Evolutionary conservation across 306 rosid genomes (phyloP).

Genomic region (Fragaria vesca): DNA sequence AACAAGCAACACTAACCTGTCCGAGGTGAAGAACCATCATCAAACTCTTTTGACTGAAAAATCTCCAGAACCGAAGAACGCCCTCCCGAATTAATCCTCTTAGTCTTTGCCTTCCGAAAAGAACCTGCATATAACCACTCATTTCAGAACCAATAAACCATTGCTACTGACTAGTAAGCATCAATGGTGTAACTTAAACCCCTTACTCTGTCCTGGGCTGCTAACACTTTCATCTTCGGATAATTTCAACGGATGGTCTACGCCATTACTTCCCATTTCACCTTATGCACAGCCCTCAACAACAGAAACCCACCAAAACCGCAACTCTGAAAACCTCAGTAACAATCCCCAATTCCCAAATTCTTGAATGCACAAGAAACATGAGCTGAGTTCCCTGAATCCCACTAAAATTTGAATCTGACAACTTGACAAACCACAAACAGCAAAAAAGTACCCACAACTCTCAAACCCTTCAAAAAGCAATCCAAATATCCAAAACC

Average conservation of each 20-base stretch:
- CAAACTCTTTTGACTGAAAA: constrained; percentile 32
- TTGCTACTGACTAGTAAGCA: constrained; percentile 12
- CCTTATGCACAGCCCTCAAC: constrained; percentile 5
- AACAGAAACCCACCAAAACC: constrained; percentile 9
- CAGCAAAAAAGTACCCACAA: constrained; percentile 7
- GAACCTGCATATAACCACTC: constrained; percentile 28
- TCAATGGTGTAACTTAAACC: constrained; percentile 27
- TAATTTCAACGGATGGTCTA: constrained; percentile 24
- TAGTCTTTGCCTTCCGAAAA: constrained; percentile 23
- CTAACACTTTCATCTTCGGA: constrained; percentile 31
- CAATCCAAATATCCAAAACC: constrained; percentile 13
- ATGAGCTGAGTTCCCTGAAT: constrained; percentile 18
- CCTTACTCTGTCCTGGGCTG: constrained; percentile 25
- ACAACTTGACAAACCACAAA: constrained; percentile 3
- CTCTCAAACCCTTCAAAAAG: constrained; percentile 7
- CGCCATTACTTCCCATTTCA: constrained; percentile 46
- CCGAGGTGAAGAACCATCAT: constrained; percentile 35
- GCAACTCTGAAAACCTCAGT: constrained; percentile 17
- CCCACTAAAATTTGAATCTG: background rate
- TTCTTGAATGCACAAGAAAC: constrained; percentile 8
- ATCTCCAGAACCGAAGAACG: constrained; percentile 18
- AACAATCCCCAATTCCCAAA: constrained; percentile 17
- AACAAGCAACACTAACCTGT: constrained; percentile 45
- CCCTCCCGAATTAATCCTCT: constrained; percentile 15
- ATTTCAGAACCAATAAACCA: constrained; percentile 17